Percentiles rank a stretch among this genome's conserved stretches.
phyloP scores from a whole-genome alignment of 73 alveolate genomes.

The Symbiodinium natans region DNA sequence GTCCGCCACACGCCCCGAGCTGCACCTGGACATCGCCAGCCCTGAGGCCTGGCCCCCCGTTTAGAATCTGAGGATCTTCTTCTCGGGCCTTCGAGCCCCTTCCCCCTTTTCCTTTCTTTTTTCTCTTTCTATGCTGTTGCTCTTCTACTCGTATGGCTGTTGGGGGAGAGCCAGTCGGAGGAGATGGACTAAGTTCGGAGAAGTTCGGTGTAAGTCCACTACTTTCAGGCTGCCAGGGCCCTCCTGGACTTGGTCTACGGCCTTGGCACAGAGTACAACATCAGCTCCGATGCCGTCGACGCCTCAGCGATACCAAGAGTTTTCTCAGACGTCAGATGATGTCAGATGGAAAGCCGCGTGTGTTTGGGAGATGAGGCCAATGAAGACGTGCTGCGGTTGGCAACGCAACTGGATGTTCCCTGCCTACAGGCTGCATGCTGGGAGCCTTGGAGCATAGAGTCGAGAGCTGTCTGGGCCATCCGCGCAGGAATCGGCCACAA shows the following conservation, averaged over 20 bases:
- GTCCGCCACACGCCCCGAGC: slow-evolving; percentile 20
- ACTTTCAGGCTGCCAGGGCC: slow-evolving; percentile 61
- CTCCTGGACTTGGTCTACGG: slow-evolving; percentile 69
- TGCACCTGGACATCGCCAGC: slow-evolving; percentile 62
- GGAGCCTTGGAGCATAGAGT: not conserved
- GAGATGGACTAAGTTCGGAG: too few species aligned
- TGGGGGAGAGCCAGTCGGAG: not conserved
- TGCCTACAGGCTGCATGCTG: slow-evolving; percentile 45
- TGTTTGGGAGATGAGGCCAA: slow-evolving; percentile 7
- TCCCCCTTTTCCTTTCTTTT: too few species aligned
- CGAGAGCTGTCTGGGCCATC: not conserved
- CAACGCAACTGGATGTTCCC: slow-evolving; percentile 73
- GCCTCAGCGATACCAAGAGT: not conserved
- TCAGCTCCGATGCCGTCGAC: slow-evolving; percentile 37
- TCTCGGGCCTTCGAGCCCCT: too few species aligned
- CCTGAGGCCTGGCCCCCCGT: slow-evolving; percentile 67
- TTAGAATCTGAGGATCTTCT: too few species aligned
- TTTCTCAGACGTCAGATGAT: not conserved
- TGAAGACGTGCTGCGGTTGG: slow-evolving; percentile 75
- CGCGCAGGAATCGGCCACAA: slow-evolving; percentile 47
- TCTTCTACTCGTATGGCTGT: too few species aligned
- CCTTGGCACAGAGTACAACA: slow-evolving; percentile 59
- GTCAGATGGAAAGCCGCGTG: not conserved
- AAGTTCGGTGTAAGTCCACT: too few species aligned
- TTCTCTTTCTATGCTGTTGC: too few species aligned